Conservation (phyloP, 2,329 filamentous ascomycete genomes). For the Epichloe coenophiala region DNA sequence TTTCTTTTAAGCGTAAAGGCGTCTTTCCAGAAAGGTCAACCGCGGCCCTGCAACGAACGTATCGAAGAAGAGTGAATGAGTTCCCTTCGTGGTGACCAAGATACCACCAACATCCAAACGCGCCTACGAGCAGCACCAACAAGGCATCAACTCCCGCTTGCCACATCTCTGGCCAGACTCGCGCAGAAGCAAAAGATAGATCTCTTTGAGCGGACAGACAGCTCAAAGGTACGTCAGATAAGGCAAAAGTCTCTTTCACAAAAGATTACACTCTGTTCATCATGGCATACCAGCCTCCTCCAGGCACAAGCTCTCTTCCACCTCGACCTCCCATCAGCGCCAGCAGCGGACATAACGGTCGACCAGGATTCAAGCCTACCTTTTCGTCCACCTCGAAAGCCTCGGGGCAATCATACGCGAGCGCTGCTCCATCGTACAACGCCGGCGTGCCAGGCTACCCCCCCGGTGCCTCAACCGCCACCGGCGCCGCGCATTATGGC, state of each 20-base stretch:
- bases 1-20: no score
- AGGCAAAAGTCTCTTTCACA: not conserved
- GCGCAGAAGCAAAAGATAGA: not conserved
- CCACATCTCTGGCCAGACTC: not conserved
- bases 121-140: not conserved
- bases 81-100: not conserved
- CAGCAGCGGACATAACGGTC: constrained; percentile 16
- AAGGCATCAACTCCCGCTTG: not conserved
- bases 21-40: no score
- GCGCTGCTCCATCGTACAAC: constrained; percentile 14
- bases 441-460: constrained; percentile 12
- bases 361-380: constrained; percentile 33
- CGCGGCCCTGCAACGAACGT: no score
- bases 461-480: not conserved
- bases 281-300: constrained; percentile 80
- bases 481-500: constrained; percentile 5
- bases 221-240: constrained; percentile 38
- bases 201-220: constrained; percentile 23
- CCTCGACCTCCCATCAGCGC: constrained; percentile 57
- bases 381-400: constrained; percentile 28
- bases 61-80: no score
- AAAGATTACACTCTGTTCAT: constrained; percentile 36
- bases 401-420: constrained; percentile 26
- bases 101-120: not conserved
- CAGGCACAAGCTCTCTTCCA: constrained; percentile 56